phyloP scores from a whole-genome alignment of 2,329 filamentous ascomycete species.

The Aspergillus unguis region DNA sequence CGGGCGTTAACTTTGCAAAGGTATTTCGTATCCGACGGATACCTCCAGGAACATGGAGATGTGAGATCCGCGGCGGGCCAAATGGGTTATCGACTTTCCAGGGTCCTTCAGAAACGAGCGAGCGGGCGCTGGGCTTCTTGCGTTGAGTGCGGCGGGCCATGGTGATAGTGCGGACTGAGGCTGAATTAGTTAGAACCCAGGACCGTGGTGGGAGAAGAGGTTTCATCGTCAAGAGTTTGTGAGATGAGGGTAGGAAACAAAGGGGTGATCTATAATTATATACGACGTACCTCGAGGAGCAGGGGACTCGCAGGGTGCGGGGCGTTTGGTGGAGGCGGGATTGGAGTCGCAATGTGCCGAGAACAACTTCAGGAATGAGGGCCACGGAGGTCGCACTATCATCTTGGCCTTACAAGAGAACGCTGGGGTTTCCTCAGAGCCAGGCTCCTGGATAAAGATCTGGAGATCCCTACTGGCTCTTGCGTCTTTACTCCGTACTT shows the following conservation, averaged over 20 bases:
- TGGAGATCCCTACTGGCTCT: background rate
- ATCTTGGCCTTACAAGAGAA: slow-evolving; percentile 6
- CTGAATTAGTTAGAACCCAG: slow-evolving; percentile 10
- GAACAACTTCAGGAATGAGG: slow-evolving; percentile 10
- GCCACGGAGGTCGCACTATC: slow-evolving; percentile 1
- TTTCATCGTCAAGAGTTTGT: background rate
- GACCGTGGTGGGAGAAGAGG: background rate
- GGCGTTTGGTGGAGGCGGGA: slow-evolving; percentile 1
- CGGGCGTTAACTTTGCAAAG: slow-evolving; percentile 32
- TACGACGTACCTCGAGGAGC: background rate
- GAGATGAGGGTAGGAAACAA: background rate
- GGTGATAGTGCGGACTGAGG: background rate
- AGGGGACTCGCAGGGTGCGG: slow-evolving; percentile 9
- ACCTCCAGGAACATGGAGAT: slow-evolving; percentile 26
- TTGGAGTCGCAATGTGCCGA: slow-evolving; percentile 1
- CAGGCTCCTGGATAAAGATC: background rate
- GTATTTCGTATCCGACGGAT: slow-evolving; percentile 37
- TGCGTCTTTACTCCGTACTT: too few species aligned
- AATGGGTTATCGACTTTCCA: slow-evolving; percentile 34
- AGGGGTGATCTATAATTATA: slow-evolving; percentile 7
- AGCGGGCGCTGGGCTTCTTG: slow-evolving; percentile 22
- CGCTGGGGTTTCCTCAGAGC: background rate
- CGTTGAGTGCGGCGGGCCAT: slow-evolving; percentile 18
- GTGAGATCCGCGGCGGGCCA: slow-evolving; percentile 28
- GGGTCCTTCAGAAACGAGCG: slow-evolving; percentile 26